Percentiles rank a stretch among this genome's conserved stretches.
Evolutionary conservation across 805 yeast genomes (phyloP).

Genomic region (Wickerhamiella hasegawae): DNA sequence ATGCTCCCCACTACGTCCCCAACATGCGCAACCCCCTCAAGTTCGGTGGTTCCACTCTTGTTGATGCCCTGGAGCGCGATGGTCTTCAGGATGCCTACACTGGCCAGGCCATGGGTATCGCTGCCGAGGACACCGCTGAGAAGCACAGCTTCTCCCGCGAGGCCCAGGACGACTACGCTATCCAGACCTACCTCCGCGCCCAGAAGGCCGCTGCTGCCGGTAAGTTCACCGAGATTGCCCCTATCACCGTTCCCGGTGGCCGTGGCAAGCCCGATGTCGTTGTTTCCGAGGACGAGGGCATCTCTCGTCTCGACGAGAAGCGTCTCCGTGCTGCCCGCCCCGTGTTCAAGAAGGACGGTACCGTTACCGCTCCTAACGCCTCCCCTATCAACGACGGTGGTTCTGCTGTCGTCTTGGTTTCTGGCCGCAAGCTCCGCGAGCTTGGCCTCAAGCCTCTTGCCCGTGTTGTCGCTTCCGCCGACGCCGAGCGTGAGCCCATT

Average conservation of each 20-base stretch:
- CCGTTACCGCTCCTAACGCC: conserved; percentile 95
- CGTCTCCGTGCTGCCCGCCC: conserved; percentile 76
- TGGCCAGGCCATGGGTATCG: conserved; percentile 83
- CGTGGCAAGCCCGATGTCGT: conserved; percentile 73
- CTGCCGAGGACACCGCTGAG: conserved; percentile 90
- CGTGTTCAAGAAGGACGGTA: conserved; percentile 89
- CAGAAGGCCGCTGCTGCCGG: conserved; percentile 64
- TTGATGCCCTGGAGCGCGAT: conserved; percentile 86
- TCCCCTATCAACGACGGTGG: conserved; percentile 96
- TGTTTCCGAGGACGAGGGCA: conserved; percentile 72
- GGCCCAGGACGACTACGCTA: conserved; percentile 79
- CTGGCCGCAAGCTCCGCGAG: conserved; percentile 72
- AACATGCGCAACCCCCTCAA: conserved; percentile 76
- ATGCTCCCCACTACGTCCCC: conserved; percentile 84
- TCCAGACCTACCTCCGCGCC: conserved; percentile 73
- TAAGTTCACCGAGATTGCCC: conserved; percentile 76
- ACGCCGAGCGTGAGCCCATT: conserved; percentile 88
- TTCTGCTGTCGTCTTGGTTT: conserved; percentile 81
- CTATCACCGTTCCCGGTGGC: conserved; percentile 74
- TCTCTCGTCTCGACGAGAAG: conserved; percentile 55
- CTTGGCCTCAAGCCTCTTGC: conserved; percentile 81
- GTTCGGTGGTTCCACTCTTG: conserved; percentile 63
- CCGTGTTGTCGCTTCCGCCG: conserved; percentile 88
- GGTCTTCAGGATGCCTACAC: conserved; percentile 90
- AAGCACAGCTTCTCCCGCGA: conserved; percentile 68